Evolutionary conservation across 306 rosid species (phyloP).

Genomic region (Abrus precatorius): DNA sequence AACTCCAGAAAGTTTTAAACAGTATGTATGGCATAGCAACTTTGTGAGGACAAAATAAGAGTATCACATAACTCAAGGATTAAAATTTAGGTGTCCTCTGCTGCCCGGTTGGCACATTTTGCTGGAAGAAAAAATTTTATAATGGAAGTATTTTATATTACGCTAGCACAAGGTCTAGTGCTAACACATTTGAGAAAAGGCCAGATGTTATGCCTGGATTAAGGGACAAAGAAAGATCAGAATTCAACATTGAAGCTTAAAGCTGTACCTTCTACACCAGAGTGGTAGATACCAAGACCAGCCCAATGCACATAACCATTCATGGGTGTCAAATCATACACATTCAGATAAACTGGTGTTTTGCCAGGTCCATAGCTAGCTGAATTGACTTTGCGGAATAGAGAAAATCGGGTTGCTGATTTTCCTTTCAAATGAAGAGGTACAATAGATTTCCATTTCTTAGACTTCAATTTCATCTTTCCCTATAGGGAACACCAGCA

Average conservation of each 20-base stretch:
- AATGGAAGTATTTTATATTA: not conserved
- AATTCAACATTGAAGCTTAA: constrained; percentile 27
- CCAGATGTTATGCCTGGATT: not conserved
- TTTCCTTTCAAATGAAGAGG: constrained; percentile 84
- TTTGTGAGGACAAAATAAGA: not conserved
- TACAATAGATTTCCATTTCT: constrained; percentile 81
- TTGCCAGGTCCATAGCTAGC: constrained; percentile 67
- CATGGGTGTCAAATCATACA: constrained; percentile 93
- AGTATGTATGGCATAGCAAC: not conserved
- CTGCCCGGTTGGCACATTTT: not conserved
- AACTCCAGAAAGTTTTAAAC: constrained; percentile 1
- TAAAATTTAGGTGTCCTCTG: not conserved
- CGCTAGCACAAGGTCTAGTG: not conserved
- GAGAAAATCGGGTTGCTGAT: constrained; percentile 71
- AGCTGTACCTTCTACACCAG: constrained; percentile 91
- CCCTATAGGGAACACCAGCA: constrained; percentile 43
- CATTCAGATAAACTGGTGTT: constrained; percentile 91
- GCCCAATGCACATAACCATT: constrained; percentile 97
- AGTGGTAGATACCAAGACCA: constrained; percentile 95
- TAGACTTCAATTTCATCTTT: constrained; percentile 78
- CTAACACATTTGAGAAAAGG: constrained; percentile 3
- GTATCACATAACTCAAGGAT: constrained; percentile 16
- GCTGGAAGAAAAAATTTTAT: constrained; percentile 21
- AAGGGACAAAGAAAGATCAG: constrained; percentile 10
- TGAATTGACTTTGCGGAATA: constrained; percentile 77